Evolutionary conservation across 768 basidiomycete genomes (phyloP).

Genomic region (Tricholoma saponaceum): DNA sequence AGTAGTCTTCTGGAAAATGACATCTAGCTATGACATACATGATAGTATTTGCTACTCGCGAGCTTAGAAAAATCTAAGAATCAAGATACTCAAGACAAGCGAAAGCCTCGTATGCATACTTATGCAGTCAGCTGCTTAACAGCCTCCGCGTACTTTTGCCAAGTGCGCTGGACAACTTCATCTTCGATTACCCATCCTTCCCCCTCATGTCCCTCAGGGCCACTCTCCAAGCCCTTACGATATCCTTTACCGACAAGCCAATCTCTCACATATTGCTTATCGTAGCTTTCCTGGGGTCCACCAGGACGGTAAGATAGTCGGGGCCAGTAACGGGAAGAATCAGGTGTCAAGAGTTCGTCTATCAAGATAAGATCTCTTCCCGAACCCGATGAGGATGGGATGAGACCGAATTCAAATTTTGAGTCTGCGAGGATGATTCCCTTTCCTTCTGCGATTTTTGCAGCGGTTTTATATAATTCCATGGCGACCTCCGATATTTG

Average conservation of each 20-base stretch:
- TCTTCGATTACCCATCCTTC: constrained; percentile 79
- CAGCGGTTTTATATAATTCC: constrained; percentile 68
- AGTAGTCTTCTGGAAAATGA: too few relatives aligned
- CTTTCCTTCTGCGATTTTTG: constrained; percentile 63
- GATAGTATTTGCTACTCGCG: too few relatives aligned
- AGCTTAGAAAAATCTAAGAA: too few relatives aligned
- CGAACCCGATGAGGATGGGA: constrained; percentile 33
- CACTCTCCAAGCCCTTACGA: constrained; percentile 73
- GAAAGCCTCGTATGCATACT: too few relatives aligned
- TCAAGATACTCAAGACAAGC: too few relatives aligned
- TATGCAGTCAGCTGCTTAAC: constrained; percentile 48
- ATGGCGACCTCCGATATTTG: constrained; percentile 59
- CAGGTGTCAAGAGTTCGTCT: constrained; percentile 96
- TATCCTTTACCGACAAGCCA: constrained; percentile 78
- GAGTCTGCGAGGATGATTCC: constrained; percentile 97
- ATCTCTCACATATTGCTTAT: constrained; percentile 95
- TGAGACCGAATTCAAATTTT: constrained; percentile 96
- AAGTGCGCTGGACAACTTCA: constrained; percentile 73
- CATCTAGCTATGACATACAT: too few relatives aligned
- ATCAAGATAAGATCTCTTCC: constrained; percentile 63
- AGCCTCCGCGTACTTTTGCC: constrained; percentile 75
- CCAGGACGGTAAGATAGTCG: constrained; percentile 69
- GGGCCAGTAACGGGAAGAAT: constrained; percentile 95
- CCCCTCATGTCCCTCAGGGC: constrained; percentile 58
- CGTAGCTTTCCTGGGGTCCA: constrained; percentile 81